A percentile compares a stretch with the other conserved stretches of the same genome.
These are phyloP conservation scores for Penicillium corylophilum DNA, from an alignment of 2,329 filamentous ascomycete species.

Conservation along the genomic window DNA sequence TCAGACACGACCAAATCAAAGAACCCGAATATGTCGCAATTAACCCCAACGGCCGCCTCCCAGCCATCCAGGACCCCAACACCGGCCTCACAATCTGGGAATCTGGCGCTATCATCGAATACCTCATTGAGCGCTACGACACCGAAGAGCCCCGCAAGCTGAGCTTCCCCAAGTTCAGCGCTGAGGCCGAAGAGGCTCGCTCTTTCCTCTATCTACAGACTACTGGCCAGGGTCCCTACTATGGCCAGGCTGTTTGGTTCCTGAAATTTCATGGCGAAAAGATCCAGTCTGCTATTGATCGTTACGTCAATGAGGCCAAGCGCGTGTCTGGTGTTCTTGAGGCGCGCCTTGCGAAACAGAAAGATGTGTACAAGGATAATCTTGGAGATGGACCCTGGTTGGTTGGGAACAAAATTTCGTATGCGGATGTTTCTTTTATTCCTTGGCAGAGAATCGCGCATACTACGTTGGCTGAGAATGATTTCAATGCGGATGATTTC, in stretches of 20 bases:
- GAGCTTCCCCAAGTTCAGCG: not conserved
- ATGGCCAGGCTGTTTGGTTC: not conserved
- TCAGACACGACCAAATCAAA: not conserved
- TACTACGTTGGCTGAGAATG: not conserved
- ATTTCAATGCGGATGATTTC: not conserved
- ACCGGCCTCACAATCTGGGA: not conserved
- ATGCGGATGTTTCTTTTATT: not conserved
- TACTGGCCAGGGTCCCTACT: not conserved
- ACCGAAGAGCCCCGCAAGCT: not conserved
- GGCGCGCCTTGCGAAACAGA: not conserved
- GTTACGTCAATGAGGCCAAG: not conserved
- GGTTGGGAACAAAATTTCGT: not conserved
- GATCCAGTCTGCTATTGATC: not conserved
- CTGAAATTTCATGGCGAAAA: not conserved
- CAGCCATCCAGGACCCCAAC: not conserved
- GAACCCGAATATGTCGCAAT: not conserved
- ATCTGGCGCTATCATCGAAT: not conserved
- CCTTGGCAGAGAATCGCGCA: not conserved
- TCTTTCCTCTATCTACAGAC: not conserved
- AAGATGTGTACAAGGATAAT: not conserved
- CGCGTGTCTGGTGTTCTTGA: not conserved
- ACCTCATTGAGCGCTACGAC: not conserved
- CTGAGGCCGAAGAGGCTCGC: constrained; percentile 2
- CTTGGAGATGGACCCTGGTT: not conserved
- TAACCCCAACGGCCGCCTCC: not conserved